A percentile compares a stretch with the other conserved stretches of the same genome.
These are phyloP conservation scores for Solanum lycopersicoides DNA, from an alignment of 257 asterid genomes.

Conservation along the genomic window DNA sequence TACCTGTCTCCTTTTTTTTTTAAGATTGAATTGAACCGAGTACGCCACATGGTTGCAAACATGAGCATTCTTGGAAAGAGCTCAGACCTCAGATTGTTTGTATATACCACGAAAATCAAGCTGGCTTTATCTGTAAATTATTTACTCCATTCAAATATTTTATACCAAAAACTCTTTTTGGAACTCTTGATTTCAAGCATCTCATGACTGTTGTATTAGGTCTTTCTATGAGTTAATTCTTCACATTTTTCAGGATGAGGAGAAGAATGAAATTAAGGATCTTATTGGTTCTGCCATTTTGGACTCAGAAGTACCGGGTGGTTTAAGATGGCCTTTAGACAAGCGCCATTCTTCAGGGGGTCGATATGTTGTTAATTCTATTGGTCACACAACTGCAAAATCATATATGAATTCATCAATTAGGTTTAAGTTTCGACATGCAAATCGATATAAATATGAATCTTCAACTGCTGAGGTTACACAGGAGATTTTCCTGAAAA, in stretches of 20 bases:
- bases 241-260: slow-evolving; percentile 29
- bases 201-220: neutral
- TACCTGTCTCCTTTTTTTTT: neutral
- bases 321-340: slow-evolving; percentile 39
- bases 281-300: slow-evolving; percentile 29
- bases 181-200: neutral
- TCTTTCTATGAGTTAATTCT: neutral
- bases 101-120: slow-evolving; percentile 21
- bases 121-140: slow-evolving; percentile 22
- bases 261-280: slow-evolving; percentile 14
- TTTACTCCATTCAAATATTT: neutral
- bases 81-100: slow-evolving; percentile 42
- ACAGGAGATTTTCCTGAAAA: slow-evolving; percentile 25
- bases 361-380: slow-evolving; percentile 24
- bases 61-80: slow-evolving; percentile 32
- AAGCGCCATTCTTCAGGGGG: slow-evolving; percentile 22
- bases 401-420: slow-evolving; percentile 21
- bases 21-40: slow-evolving; percentile 34
- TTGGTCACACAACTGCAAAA: slow-evolving; percentile 32
- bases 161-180: neutral
- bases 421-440: slow-evolving; percentile 32
- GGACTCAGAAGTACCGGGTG: slow-evolving; percentile 39
- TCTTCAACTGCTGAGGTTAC: slow-evolving; percentile 39
- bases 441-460: slow-evolving; percentile 39
- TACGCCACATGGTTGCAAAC: slow-evolving; percentile 40